phyloP scores from a whole-genome alignment of 768 basidiomycete species.

The Phylloporus arenicola region DNA sequence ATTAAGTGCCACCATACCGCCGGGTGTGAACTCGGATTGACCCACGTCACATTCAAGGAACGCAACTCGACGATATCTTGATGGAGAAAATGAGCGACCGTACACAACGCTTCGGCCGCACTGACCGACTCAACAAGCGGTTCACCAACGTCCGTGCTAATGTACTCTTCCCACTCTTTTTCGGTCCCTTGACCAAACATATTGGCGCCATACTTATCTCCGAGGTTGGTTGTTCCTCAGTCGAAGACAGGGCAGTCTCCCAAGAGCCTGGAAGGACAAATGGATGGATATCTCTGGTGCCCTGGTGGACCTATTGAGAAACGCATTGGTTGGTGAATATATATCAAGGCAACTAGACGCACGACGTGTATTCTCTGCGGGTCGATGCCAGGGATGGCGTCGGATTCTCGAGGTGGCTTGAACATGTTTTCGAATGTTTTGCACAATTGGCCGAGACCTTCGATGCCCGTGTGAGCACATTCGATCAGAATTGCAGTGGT shows the following conservation, averaged over 20 bases:
- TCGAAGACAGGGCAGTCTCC: conserved; percentile 25
- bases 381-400: conserved; percentile 33
- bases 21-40: conserved; percentile 89
- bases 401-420: conserved; percentile 37
- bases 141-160: conserved; percentile 75
- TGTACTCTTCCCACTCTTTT: conserved; percentile 87
- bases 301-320: conserved; percentile 18
- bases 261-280: conserved; percentile 36
- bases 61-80: conserved; percentile 75
- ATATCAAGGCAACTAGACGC: conserved; percentile 10
- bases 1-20: conserved; percentile 78
- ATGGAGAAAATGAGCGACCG: neutral
- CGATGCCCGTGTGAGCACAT: conserved; percentile 53
- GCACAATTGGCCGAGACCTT: conserved; percentile 61
- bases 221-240: neutral
- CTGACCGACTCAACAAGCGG: conserved; percentile 52
- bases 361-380: conserved; percentile 49
- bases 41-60: conserved; percentile 91
- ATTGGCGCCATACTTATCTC: conserved; percentile 31
- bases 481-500: conserved; percentile 51
- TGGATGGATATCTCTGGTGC: conserved; percentile 29
- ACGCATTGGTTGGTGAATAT: conserved; percentile 11
- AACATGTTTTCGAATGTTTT: conserved; percentile 61
- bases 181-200: conserved; percentile 76
- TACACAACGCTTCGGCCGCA: neutral